Evolutionary conservation across 768 basidiomycete genomes (phyloP), one percentile per base, ranked within the genome.

Genomic region (Suillus cothurnatus): DNA sequence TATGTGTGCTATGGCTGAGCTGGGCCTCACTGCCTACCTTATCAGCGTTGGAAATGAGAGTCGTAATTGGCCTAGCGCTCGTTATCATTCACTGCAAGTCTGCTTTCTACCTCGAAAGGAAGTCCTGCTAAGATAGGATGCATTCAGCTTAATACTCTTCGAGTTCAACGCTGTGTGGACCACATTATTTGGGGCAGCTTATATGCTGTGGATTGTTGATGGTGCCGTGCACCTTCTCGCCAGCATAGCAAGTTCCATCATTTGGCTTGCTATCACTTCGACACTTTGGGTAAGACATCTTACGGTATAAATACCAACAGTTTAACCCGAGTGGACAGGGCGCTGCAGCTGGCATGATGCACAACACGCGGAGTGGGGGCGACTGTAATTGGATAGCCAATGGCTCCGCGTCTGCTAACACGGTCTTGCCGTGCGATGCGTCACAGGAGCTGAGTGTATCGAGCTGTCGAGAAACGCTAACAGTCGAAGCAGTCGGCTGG

Each of bases 401-500:
- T 28, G 72, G 71, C 34, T 72, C 75, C 64, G 70, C 62, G 71
- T 67, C 73, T 63, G 71, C 71, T 66, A 63, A 66, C 62, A 28
- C 65, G 65, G 71, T 64, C 62, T 70, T 70, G 66, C 70, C 75
- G 4, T 74, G 71, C 65, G 63, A 63, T 62, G 66, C 71, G 39
- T 55, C 68, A 50, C 66, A 69, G 61, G 70, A 69, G 64, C 69
- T 69, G 60, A 63, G 66, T 63, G 31, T 65, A 66, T 67, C 66
- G 67, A 90, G 86, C 68, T 93, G 92, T 76, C 82, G 89, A 68
- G 87, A 92, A 73, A 85, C 85, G 2, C 77, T 92, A 66, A 90
- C 91, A 6, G 87, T 92, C 8, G 89, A 90, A 74, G 88, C 88
- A 1, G 72, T 93, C 19, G 90, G 89, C 6, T 93, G 92, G 91